phyloP scores from a whole-genome alignment of 768 basidiomycete species.

The Suillus ampliporus region DNA sequence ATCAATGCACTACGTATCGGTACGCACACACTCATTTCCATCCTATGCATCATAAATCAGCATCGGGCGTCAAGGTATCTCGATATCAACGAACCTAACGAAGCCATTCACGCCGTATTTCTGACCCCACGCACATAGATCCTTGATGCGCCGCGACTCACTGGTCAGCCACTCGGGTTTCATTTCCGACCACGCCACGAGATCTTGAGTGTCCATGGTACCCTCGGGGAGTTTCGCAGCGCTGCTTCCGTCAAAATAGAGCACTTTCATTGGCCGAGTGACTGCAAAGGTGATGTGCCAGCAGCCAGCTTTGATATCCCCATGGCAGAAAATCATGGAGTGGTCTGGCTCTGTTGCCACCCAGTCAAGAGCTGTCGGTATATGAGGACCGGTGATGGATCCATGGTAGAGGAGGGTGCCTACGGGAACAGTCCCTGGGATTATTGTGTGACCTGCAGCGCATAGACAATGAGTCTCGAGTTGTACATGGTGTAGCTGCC shows the following conservation, averaged over 20 bases:
- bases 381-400: slow-evolving; percentile 16
- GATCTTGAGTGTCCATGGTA: slow-evolving; percentile 42
- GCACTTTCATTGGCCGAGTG: slow-evolving; percentile 32
- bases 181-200: slow-evolving; percentile 37
- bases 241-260: slow-evolving; percentile 41
- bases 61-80: background rate
- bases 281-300: slow-evolving; percentile 37
- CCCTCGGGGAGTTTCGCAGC: slow-evolving; percentile 37
- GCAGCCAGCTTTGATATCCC: slow-evolving; percentile 18
- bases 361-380: slow-evolving; percentile 30
- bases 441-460: slow-evolving; percentile 33
- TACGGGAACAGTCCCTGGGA: slow-evolving; percentile 39
- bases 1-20: background rate
- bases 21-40: slow-evolving; percentile 56
- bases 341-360: slow-evolving; percentile 42
- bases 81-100: slow-evolving; percentile 26
- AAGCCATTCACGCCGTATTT: slow-evolving; percentile 39
- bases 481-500: too few relatives aligned
- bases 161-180: slow-evolving; percentile 21
- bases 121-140: slow-evolving; percentile 41
- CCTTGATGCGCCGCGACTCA: slow-evolving; percentile 32
- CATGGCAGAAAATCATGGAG: slow-evolving; percentile 41
- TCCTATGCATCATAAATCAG: slow-evolving; percentile 31
- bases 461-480: background rate
- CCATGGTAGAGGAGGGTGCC: slow-evolving; percentile 46